These are phyloP conservation scores for Brassica napus DNA, from an alignment of 345 rosid species.

Conservation along the genomic window Da-Ae NC_063451.1:25124501-25125000, in stretches of 20 bases:
- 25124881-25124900: conserved; percentile 71
- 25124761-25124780: background rate
- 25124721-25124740: background rate
- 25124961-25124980: background rate
- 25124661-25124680: background rate
- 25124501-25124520: conserved; percentile 45
- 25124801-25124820: conserved; percentile 3
- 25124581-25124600: conserved; percentile 59
- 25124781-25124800: conserved; percentile 16
- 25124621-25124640: conserved; percentile 7
- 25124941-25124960: conserved; percentile 61
- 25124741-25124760: conserved; percentile 10
- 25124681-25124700: background rate
- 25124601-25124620: background rate
- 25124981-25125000: background rate
- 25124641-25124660: conserved; percentile 12
- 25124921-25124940: conserved; percentile 72
- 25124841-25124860: background rate
- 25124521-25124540: conserved; percentile 55
- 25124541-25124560: conserved; percentile 65
- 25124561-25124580: conserved; percentile 35
- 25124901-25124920: conserved; percentile 67
- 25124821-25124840: background rate
- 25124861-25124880: conserved; percentile 46
- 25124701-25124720: conserved; percentile 6